Base-by-base conservation (phyloP, 306 rosid species). In the Cajanus cajan region DNA sequence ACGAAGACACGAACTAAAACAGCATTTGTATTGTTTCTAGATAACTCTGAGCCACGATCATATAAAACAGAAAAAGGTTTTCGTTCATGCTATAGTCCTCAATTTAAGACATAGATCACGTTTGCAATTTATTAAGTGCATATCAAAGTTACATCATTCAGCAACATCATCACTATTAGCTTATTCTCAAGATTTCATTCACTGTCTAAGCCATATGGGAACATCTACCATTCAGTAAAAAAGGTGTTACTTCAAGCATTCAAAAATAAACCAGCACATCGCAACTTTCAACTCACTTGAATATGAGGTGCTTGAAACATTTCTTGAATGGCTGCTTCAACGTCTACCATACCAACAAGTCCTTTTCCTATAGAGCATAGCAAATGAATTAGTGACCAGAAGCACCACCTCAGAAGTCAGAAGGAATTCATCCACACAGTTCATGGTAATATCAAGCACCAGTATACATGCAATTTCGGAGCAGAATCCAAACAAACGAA, bases 231-330 rank as follows among this genome's bases (percentile, higher is more conserved):
- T 39, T 63, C 39, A 2, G 48, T 34, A 61, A 34, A 40, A 34
- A 39, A 48, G 18, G 18, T 37, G 57, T 28, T 44, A 83, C 48
- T 64, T 80, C 59, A 71, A 67, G 69, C 39, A 63, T 77, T 25
- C 67, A 51, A 16, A 78, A 76, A 68, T 12, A 51, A 69, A 76
- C 61, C 50, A 54, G 34, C 19, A 28, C 34, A 68, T 40, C 7
- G 76, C 62, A 71, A 58, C 68, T 31, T 41, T 68, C 48, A 70
- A 84, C 94, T 82, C 80, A 88, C 98, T 85, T 94, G 98, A 82
- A 94, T 91, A 91, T 94, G 98, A 77, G 98, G 98, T 69, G 98
- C 97, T 87, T 92, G 91, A 83, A 92, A 92, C 98, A 92, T 95
- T 83, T 95, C 97, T 80, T 92, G 97, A 77, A 92, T 92, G 77